Conservation (phyloP, 768 basidiomycete genomes). For the Naganishia kalamii region DNA sequence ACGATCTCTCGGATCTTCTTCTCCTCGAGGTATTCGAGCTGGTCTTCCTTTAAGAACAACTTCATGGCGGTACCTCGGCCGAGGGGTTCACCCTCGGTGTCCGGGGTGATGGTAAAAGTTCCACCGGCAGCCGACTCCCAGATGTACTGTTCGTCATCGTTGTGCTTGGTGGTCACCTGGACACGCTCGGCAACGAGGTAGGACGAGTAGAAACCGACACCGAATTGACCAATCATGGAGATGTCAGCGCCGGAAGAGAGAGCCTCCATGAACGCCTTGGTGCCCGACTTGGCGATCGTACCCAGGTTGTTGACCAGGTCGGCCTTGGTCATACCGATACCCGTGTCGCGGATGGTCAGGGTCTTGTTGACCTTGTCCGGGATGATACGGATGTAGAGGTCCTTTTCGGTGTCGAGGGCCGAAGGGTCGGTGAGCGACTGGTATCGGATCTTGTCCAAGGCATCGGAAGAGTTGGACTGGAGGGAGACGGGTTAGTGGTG, state of each 20-base stretch:
- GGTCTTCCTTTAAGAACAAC: conserved; percentile 88
- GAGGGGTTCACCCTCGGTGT: conserved; percentile 79
- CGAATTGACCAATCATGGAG: conserved; percentile 91
- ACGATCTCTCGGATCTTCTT: conserved; percentile 99
- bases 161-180: conserved; percentile 98
- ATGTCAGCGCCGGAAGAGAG: conserved; percentile 57
- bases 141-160: conserved; percentile 99
- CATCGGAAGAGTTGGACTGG: conserved; percentile 94
- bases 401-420: conserved; percentile 81
- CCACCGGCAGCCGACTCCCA: conserved; percentile 99
- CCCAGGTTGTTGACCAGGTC: conserved; percentile 97
- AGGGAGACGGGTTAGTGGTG: neutral
- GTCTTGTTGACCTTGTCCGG: conserved; percentile 95
- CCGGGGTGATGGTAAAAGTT: conserved; percentile 96
- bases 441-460: conserved; percentile 98
- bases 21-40: conserved; percentile 98
- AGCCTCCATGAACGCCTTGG: conserved; percentile 98
- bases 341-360: conserved; percentile 84
- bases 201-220: conserved; percentile 99
- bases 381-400: conserved; percentile 85
- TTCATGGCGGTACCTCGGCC: conserved; percentile 81
- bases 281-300: conserved; percentile 52
- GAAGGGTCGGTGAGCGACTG: conserved; percentile 88
- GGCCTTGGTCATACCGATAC: conserved; percentile 99
- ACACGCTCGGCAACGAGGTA: conserved; percentile 99